phyloP scores from a whole-genome alignment of 306 rosid genomes.

The Rosa chinensis region DNA sequence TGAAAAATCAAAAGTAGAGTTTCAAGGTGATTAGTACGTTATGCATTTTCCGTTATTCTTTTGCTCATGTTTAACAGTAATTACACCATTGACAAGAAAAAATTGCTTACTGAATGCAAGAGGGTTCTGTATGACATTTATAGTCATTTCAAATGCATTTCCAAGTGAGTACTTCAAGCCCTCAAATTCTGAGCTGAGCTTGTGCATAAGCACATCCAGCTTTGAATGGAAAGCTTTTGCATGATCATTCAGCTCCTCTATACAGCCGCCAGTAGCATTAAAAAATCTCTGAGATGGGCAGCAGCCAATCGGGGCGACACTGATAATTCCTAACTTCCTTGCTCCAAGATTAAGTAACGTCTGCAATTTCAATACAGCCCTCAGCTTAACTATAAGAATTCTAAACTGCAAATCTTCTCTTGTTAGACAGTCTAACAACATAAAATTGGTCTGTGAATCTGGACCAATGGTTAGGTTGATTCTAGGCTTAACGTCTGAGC shows the following conservation, averaged over 20 bases:
- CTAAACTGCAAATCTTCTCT: neutral
- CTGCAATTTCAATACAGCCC: slow-evolving; percentile 1
- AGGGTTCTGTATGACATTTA: slow-evolving; percentile 26
- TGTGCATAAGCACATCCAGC: slow-evolving; percentile 6
- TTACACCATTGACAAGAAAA: neutral
- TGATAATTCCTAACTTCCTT: slow-evolving; percentile 29
- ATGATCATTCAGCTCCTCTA: slow-evolving; percentile 26
- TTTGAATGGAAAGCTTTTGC: slow-evolving; percentile 21
- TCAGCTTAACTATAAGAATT: neutral
- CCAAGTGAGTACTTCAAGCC: slow-evolving; percentile 31
- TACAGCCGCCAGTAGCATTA: slow-evolving; percentile 23
- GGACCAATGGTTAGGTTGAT: neutral
- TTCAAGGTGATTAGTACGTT: neutral
- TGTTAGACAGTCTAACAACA: neutral
- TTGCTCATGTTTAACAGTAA: neutral
- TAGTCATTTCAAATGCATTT: slow-evolving; percentile 30
- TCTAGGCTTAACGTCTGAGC: neutral
- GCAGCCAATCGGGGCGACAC: slow-evolving; percentile 23
- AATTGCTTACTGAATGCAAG: slow-evolving; percentile 19
- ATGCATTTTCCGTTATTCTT: neutral
- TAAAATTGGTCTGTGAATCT: neutral
- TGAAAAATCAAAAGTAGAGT: neutral
- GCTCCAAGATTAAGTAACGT: slow-evolving; percentile 27
- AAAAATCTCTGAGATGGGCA: slow-evolving; percentile 25
- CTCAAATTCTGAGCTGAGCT: slow-evolving; percentile 22